A percentile compares a stretch with the other conserved stretches of the same genome.
Evolutionary conservation across 306 rosid species (phyloP).

Genomic region (Vigna radiata): DNA sequence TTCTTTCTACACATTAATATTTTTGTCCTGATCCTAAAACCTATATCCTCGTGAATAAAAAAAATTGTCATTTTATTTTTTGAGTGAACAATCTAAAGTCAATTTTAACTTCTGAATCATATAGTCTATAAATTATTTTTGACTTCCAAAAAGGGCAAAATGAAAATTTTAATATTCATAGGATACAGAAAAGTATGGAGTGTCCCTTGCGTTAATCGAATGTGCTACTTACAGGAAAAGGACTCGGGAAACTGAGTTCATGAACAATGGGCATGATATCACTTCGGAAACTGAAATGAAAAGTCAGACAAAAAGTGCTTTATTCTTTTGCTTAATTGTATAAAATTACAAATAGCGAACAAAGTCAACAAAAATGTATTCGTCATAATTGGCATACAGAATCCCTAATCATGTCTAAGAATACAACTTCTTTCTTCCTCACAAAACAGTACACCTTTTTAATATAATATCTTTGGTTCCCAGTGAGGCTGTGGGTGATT

Average conservation of each 20-base stretch:
- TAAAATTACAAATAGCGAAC: slow-evolving; percentile 22
- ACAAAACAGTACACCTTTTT: not conserved
- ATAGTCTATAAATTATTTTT: too few relatives aligned
- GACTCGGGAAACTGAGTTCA: not conserved
- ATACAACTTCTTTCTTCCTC: slow-evolving; percentile 41
- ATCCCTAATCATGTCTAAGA: slow-evolving; percentile 30
- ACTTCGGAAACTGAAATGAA: not conserved
- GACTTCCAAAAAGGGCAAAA: too few relatives aligned
- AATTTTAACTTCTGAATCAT: too few relatives aligned
- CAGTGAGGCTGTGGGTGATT: slow-evolving; percentile 28
- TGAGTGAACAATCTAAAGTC: too few relatives aligned
- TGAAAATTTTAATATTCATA: too few relatives aligned
- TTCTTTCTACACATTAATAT: too few relatives aligned
- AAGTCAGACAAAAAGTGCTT: not conserved
- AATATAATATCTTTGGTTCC: slow-evolving; percentile 1
- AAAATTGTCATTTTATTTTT: too few relatives aligned
- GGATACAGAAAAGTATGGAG: too few relatives aligned
- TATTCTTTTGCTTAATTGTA: slow-evolving; percentile 21
- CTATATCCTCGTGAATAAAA: too few relatives aligned
- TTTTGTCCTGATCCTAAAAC: too few relatives aligned
- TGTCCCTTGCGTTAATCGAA: too few relatives aligned
- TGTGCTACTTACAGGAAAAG: too few relatives aligned
- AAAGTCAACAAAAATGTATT: slow-evolving; percentile 22
- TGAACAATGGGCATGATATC: not conserved
- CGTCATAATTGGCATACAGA: slow-evolving; percentile 27